Base-by-base conservation (phyloP, 768 basidiomycete species). In the Xanthoconium purpureum region DNA sequence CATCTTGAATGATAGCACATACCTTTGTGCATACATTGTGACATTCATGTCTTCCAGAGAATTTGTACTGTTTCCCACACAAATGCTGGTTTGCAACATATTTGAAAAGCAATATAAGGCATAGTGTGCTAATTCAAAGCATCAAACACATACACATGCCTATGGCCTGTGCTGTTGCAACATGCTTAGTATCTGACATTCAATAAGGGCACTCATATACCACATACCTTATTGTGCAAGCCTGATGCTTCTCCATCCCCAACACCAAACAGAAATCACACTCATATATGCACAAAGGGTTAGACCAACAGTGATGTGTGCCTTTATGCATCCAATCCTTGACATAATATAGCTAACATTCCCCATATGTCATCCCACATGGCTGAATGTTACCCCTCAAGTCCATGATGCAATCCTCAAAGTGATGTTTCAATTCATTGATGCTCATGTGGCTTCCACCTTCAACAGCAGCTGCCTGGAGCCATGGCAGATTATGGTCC, bases 21-120 rank as follows among this genome's bases (percentile, higher is more conserved):
- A 82, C 84, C 72, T 82, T 80, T 6, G 77, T 75, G 54, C 85
- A 87, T 20, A 77, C 65, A 9, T 66, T 68, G 24, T 82, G 66
- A 57, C 85, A 87, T 1, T 85, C 85, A 38, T 69, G 67, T 51
- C 74, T 80, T 32, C 75, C 78, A 5, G 63, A 62, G 13, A 83
- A 70, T 35, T 64, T 64, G 63, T 85, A 87, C 9, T 67, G 63
- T 47, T 78, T 71, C 11, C 84, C 85, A 44, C 84, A 87, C 18
- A 85, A 62, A 71, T 87, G 84, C 29, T 69, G 63, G 32, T 75
- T 77, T 1, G 78, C 73, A 32, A 76, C 69, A 57, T 85, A 87
- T 54, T 85, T 87, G 33, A 42, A 44, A 43, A 11, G 20, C n/a
- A 36, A 30, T 0, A 11, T 59, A 5, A 38, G 33, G 15, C 6